phyloP scores from a whole-genome alignment of 805 yeast genomes.

The Candida saitoana region DNA sequence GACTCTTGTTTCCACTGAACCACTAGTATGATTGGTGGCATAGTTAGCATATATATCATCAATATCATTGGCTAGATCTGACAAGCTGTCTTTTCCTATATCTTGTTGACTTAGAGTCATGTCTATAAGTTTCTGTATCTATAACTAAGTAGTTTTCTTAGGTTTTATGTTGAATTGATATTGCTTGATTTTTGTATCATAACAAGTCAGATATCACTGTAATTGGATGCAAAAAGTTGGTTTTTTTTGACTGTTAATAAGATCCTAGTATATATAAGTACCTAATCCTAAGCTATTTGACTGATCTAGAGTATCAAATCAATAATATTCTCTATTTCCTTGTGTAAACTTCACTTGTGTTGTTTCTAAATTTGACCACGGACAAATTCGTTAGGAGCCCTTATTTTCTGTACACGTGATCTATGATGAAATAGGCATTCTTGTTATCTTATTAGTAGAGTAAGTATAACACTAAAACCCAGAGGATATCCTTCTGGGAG shows the following conservation, averaged over 20 bases:
- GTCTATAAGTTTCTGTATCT: neutral
- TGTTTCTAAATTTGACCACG: neutral
- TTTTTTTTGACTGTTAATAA: neutral
- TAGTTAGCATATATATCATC: slow-evolving; percentile 23
- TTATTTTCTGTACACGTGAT: too few relatives aligned
- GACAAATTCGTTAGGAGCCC: neutral
- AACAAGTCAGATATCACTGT: neutral
- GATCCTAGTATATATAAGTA: neutral
- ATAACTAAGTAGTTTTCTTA: neutral
- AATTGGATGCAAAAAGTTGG: neutral
- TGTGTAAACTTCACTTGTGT: neutral
- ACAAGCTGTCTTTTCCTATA: slow-evolving; percentile 8
- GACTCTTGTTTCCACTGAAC: slow-evolving; percentile 24
- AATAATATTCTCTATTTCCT: neutral
- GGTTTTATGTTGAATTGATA: neutral
- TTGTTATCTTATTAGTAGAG: too few relatives aligned
- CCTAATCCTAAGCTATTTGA: neutral
- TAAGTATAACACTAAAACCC: too few relatives aligned
- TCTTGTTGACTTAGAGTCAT: slow-evolving; percentile 1
- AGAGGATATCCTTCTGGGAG: too few relatives aligned
- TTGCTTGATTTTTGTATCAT: neutral
- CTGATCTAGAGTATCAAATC: neutral
- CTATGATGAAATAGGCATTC: neutral
- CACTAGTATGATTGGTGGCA: slow-evolving; percentile 11
- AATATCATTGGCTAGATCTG: slow-evolving; percentile 20